Base-by-base conservation (phyloP, 768 basidiomycete genomes). In the Hericium erinaceus region DNA sequence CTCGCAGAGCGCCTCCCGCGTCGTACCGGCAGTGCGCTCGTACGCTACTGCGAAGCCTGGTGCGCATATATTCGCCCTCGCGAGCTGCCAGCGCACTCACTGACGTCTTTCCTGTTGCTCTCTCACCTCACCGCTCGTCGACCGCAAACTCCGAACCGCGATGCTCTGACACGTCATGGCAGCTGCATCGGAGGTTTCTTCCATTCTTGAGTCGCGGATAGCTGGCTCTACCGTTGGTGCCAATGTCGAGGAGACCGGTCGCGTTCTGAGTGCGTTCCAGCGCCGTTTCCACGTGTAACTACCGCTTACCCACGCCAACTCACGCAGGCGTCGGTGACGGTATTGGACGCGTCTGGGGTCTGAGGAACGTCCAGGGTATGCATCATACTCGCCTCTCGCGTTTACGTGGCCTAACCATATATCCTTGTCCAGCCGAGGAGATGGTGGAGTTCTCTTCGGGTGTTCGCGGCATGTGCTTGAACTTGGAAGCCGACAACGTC, bases 361-460 rank as follows among this genome's bases (percentile, higher is more conserved):
- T 99, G 70, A 88, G 77, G 77, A 99, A 99, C 72, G 97, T 99
- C 69, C 97, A 98, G 79, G 93, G 92, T 93, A 13, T 50, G 60
- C 50, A 11, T 55, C 67, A 58, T 74, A 67, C 55, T 26, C 26
- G 26, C 39, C 41, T 10, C 33, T 54, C 48, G 50, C 57, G 49
- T 54, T 56, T 52, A 60, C 57, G 65, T 48, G 44, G 54, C 18
- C 26, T 58, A 60, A 57, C 61, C 55, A 57, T 58, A 51, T 61
- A 60, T 70, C 62, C 60, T 66, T 49, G 53, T 48, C 24, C 74
- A 94, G 88, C 88, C 77, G 97, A 99, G 79, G 97, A 99, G 85
- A 99, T 99, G 97, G 97, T 99, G 83, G 97, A 99, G 83, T 99
- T 99, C 84, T 92, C 95, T 52, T 98, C 97, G 54, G 97, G 97